phyloP scores from a whole-genome alignment of 2,329 filamentous ascomycete genomes.

The Phoma herbarum region DNA sequence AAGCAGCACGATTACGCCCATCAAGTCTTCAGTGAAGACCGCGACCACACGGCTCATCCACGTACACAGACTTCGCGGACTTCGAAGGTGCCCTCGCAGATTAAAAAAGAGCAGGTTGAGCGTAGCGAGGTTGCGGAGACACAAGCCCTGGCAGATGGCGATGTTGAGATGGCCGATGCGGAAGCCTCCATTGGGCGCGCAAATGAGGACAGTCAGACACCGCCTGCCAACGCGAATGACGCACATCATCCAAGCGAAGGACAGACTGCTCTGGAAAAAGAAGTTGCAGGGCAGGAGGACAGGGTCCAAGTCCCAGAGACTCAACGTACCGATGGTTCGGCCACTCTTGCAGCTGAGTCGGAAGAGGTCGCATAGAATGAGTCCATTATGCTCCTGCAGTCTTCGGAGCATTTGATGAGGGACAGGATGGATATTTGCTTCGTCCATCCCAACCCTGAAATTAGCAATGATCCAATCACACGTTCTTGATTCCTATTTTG shows the following conservation, averaged over 20 bases:
- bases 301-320: constrained; percentile 10
- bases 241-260: neutral
- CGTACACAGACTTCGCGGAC: constrained; percentile 23
- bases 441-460: neutral
- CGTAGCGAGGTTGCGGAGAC: constrained; percentile 21
- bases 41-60: constrained; percentile 38
- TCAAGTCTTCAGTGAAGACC: constrained; percentile 44
- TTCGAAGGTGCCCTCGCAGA: constrained; percentile 15
- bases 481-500: neutral
- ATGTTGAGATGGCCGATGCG: constrained; percentile 38
- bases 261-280: neutral
- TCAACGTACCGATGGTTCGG: constrained; percentile 2
- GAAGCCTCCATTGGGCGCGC: neutral
- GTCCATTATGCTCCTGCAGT: neutral
- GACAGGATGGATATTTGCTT: too few species aligned
- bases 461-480: neutral
- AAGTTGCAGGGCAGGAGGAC: neutral
- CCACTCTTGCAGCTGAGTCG: constrained; percentile 1
- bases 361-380: neutral
- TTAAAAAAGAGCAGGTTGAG: constrained; percentile 39
- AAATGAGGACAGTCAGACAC: neutral
- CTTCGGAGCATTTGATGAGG: neutral
- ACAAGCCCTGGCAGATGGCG: constrained; percentile 25
- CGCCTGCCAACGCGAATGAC: neutral
- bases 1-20: constrained; percentile 45